Percentiles rank a stretch among this genome's conserved stretches.
phyloP scores from a whole-genome alignment of 2,329 filamentous ascomycete genomes.

The Aphanocladium album region DNA sequence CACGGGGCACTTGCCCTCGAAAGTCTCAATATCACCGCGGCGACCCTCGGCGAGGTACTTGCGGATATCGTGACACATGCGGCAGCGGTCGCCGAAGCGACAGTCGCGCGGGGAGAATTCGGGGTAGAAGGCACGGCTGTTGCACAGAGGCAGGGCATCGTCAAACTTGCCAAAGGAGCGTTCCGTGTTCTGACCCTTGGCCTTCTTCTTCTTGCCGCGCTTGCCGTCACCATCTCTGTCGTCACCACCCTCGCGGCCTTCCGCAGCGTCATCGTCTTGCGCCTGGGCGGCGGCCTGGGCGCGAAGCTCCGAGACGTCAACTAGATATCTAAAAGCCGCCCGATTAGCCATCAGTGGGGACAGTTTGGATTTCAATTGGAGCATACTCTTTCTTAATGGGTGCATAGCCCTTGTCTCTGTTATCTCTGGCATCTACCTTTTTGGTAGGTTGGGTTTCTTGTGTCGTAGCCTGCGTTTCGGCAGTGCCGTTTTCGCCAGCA shows the following conservation, averaged over 20 bases:
- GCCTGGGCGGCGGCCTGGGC: slow-evolving; percentile 15
- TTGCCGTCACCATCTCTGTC: slow-evolving; percentile 37
- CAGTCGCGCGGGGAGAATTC: slow-evolving; percentile 82
- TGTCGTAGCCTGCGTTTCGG: slow-evolving; percentile 7
- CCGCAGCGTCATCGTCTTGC: slow-evolving; percentile 43
- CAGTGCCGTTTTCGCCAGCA: neutral
- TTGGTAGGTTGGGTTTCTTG: slow-evolving; percentile 19
- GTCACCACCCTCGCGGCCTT: slow-evolving; percentile 37
- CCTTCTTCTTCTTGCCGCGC: slow-evolving; percentile 44
- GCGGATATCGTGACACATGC: slow-evolving; percentile 75
- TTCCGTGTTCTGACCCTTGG: slow-evolving; percentile 69
- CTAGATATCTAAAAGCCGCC: slow-evolving; percentile 34
- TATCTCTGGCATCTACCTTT: slow-evolving; percentile 15
- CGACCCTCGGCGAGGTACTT: slow-evolving; percentile 81
- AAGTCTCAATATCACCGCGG: slow-evolving; percentile 70
- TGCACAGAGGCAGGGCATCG: slow-evolving; percentile 74
- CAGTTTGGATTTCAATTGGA: slow-evolving; percentile 13
- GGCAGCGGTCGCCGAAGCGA: slow-evolving; percentile 74
- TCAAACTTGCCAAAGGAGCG: slow-evolving; percentile 75
- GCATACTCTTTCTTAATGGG: slow-evolving; percentile 67
- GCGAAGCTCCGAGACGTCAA: slow-evolving; percentile 28
- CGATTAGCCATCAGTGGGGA: neutral
- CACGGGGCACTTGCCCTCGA: slow-evolving; percentile 75
- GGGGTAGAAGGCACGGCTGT: slow-evolving; percentile 61
- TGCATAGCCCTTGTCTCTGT: slow-evolving; percentile 51